A percentile compares a stretch with the other conserved stretches of the same genome.
These are phyloP conservation scores for Asterophora parasitica DNA, from an alignment of 768 basidiomycete species.

Conservation along the genomic window DNA sequence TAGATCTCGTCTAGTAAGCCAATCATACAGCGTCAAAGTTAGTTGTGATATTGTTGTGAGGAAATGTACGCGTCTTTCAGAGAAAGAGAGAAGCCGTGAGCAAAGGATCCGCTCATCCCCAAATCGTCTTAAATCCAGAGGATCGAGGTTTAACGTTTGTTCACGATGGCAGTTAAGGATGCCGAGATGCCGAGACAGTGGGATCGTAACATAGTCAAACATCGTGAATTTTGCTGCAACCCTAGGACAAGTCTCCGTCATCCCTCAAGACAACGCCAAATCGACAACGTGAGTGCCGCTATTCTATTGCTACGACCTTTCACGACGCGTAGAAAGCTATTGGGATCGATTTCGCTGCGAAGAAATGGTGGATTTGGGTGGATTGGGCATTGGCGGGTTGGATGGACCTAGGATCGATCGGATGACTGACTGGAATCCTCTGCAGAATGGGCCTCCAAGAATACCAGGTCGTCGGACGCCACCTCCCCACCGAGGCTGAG, in stretches of 20 bases:
- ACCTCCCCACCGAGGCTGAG: slow-evolving; percentile 89
- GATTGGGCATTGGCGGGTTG: slow-evolving; percentile 20
- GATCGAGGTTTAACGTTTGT: too few species aligned
- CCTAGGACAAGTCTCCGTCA: slow-evolving; percentile 7
- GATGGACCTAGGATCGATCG: slow-evolving; percentile 18
- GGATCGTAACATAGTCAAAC: slow-evolving; percentile 15
- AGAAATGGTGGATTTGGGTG: slow-evolving; percentile 18
- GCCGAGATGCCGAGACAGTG: slow-evolving; percentile 3
- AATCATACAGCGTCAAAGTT: too few species aligned
- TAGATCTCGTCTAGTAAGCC: too few species aligned
- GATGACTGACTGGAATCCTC: slow-evolving; percentile 12
- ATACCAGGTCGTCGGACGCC: slow-evolving; percentile 97
- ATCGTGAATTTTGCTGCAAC: slow-evolving; percentile 8
- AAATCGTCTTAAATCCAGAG: too few species aligned
- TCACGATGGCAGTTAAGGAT: background rate
- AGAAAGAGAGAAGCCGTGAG: background rate
- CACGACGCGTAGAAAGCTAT: background rate
- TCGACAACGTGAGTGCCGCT: slow-evolving; percentile 30
- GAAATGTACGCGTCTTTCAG: too few species aligned
- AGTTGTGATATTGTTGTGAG: too few species aligned
- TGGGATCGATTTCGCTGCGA: slow-evolving; percentile 8
- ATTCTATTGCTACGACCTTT: background rate
- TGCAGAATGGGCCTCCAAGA: slow-evolving; percentile 77
- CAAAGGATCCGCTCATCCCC: too few species aligned
- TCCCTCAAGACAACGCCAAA: slow-evolving; percentile 31